phyloP scores from a whole-genome alignment of 1,284 basidiomycete species.

The Papiliotrema nemorosa region DNA sequence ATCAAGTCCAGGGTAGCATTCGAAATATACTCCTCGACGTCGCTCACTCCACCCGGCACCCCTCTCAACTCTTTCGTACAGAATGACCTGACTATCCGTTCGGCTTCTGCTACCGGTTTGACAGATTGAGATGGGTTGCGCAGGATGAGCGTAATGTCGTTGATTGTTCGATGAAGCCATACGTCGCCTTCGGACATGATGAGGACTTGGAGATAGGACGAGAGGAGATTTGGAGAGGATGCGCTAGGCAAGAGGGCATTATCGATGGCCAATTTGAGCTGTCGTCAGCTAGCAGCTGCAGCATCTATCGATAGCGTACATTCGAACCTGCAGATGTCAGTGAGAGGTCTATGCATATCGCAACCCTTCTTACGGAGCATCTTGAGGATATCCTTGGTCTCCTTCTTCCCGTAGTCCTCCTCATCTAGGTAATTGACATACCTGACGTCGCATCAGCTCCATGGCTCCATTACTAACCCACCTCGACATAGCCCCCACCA shows the following conservation, averaged over 20 bases:
- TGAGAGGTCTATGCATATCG: neutral
- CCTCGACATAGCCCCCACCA: constrained; percentile 47
- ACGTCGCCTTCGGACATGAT: constrained; percentile 51
- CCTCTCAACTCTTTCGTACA: constrained; percentile 46
- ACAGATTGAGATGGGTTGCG: constrained; percentile 14
- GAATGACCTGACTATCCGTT: constrained; percentile 40
- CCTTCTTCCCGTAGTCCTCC: constrained; percentile 44
- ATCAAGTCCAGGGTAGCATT: constrained; percentile 49
- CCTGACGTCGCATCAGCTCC: constrained; percentile 16
- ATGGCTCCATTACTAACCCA: constrained; percentile 10
- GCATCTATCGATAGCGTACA: constrained; percentile 18
- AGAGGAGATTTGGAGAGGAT: constrained; percentile 37
- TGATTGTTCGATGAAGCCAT: constrained; percentile 39
- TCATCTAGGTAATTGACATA: constrained; percentile 49
- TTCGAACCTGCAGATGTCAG: constrained; percentile 32
- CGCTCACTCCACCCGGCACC: constrained; percentile 35
- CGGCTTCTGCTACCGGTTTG: constrained; percentile 36
- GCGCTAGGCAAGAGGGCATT: constrained; percentile 42
- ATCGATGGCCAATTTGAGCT: constrained; percentile 51
- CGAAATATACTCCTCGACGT: constrained; percentile 46
- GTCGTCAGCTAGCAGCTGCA: neutral
- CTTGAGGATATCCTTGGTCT: constrained; percentile 42
- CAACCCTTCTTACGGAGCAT: constrained; percentile 28
- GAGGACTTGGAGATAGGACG: constrained; percentile 49
- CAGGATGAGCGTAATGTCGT: constrained; percentile 42